These are phyloP conservation scores for Vigna mungo DNA, from an alignment of 306 rosid species.

Conservation along the genomic window DNA sequence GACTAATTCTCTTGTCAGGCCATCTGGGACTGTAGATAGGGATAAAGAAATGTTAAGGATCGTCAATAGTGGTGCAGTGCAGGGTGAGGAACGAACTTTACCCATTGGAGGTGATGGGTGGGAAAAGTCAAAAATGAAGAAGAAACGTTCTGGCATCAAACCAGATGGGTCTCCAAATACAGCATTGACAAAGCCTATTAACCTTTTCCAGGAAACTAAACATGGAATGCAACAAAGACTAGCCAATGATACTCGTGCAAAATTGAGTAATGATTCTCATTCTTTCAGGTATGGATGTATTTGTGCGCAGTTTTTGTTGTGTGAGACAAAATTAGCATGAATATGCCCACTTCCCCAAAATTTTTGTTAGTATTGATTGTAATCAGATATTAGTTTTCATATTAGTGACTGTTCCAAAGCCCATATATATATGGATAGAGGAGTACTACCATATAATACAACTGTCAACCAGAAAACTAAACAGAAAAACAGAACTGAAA, in stretches of 20 bases:
- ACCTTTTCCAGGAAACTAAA: constrained; percentile 74
- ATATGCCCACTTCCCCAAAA: constrained; percentile 11
- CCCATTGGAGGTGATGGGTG: constrained; percentile 83
- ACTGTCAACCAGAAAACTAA: no score
- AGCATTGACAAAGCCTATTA: constrained; percentile 59
- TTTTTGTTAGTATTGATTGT: constrained; percentile 1
- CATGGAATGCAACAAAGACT: constrained; percentile 78
- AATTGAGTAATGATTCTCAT: constrained; percentile 74
- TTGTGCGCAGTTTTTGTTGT: constrained; percentile 28
- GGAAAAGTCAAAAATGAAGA: constrained; percentile 94
- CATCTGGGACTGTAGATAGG: constrained; percentile 73
- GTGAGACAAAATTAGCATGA: constrained; percentile 31
- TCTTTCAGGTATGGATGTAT: constrained; percentile 72
- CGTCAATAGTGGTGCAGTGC: constrained; percentile 69
- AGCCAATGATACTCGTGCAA: constrained; percentile 68
- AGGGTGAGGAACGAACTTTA: constrained; percentile 78
- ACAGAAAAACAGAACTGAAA: no score
- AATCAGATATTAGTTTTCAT: not conserved
- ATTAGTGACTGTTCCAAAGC: no score
- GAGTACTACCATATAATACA: no score
- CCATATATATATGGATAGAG: no score
- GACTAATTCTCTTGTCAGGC: constrained; percentile 71
- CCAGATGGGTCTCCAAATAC: constrained; percentile 76
- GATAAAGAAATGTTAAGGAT: constrained; percentile 73
- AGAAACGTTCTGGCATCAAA: constrained; percentile 84